Evolutionary conservation across 2,329 filamentous ascomycete genomes (phyloP).

Genomic region (Aspergillus puulaauensis): DNA sequence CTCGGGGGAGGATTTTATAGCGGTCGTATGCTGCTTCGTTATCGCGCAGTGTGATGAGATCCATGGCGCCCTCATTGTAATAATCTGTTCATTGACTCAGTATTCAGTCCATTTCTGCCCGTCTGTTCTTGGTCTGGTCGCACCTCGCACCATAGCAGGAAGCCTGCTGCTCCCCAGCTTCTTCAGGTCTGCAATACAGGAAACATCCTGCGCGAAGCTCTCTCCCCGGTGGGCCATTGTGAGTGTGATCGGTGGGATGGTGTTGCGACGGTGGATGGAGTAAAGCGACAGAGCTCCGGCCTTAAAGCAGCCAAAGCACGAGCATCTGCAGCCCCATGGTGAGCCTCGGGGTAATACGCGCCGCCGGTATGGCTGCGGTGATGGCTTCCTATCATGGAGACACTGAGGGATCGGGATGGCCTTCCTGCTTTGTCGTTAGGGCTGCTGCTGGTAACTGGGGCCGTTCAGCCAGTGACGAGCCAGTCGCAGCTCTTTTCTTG

Average conservation of each 20-base stretch:
- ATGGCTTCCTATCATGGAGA: background rate
- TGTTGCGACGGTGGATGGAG: background rate
- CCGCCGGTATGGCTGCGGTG: background rate
- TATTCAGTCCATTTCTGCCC: background rate
- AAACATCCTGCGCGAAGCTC: constrained; percentile 30
- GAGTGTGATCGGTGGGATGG: background rate
- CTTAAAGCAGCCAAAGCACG: background rate
- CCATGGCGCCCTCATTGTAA: constrained; percentile 59
- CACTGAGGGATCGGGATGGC: background rate
- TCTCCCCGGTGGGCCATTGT: constrained; percentile 33
- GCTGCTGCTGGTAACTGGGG: no score
- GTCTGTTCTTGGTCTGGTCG: background rate
- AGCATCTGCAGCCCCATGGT: background rate
- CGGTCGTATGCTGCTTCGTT: constrained; percentile 55
- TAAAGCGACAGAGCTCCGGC: background rate
- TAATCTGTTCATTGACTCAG: constrained; percentile 42
- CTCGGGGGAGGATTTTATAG: constrained; percentile 50
- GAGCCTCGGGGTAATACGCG: background rate
- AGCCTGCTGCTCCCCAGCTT: constrained; percentile 39
- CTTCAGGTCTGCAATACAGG: constrained; percentile 43
- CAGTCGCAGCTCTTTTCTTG: no score
- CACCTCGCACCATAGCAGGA: constrained; percentile 41
- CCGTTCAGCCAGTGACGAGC: no score
- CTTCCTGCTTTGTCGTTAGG: background rate
- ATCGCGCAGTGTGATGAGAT: constrained; percentile 49